phyloP scores from a whole-genome alignment of 352 stramenopile species.

The Phytophthora foliorum region DNA sequence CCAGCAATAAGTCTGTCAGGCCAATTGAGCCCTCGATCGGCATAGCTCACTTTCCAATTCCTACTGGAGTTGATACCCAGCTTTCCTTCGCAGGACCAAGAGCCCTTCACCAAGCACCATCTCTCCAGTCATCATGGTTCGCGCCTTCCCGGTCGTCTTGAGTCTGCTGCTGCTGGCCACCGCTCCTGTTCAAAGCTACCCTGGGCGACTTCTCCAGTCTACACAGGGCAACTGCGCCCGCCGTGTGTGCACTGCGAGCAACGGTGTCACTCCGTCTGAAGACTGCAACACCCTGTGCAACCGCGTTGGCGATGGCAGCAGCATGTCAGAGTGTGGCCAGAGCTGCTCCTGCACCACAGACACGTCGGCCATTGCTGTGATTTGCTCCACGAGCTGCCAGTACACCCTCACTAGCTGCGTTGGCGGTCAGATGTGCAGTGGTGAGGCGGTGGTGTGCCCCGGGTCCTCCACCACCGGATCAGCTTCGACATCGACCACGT shows the following conservation, averaged over 20 bases:
- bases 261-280: conserved; percentile 26
- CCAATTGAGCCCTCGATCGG: background rate
- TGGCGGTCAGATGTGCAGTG: conserved; percentile 31
- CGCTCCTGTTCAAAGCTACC: conserved; percentile 16
- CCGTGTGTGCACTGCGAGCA: conserved; percentile 24
- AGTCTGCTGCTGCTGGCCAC: conserved; percentile 21
- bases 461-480: conserved; percentile 16
- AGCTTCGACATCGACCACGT: background rate
- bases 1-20: background rate
- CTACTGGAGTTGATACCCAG: conserved; percentile 27
- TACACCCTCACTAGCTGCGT: conserved; percentile 28
- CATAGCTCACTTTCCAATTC: conserved; percentile 32
- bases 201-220: conserved; percentile 30
- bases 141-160: conserved; percentile 8
- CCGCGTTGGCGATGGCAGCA: conserved; percentile 28
- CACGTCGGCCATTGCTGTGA: conserved; percentile 15
- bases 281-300: conserved; percentile 44
- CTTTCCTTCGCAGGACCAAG: conserved; percentile 10
- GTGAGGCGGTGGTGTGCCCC: conserved; percentile 33
- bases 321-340: conserved; percentile 38
- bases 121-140: conserved; percentile 24
- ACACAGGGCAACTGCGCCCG: conserved; percentile 35
- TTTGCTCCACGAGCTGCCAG: conserved; percentile 34
- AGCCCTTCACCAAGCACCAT: background rate
- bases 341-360: conserved; percentile 37